Conservation (phyloP, 2,329 filamentous ascomycete genomes). For the Sphaceloma murrayae region DNA sequence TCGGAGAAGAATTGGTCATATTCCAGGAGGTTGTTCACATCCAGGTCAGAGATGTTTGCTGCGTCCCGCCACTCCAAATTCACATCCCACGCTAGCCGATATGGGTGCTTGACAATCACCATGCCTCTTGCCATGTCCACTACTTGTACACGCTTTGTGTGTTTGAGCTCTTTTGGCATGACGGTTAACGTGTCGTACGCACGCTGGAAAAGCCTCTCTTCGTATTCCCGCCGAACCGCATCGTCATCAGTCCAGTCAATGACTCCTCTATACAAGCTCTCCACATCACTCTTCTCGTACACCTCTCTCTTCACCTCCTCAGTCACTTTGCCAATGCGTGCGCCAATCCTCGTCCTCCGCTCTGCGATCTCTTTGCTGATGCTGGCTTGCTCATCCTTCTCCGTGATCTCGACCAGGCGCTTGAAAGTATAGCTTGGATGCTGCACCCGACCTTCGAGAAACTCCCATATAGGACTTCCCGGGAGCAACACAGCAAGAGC, state of each 20-base stretch:
- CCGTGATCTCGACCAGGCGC: constrained; percentile 71
- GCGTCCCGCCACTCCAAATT: constrained; percentile 81
- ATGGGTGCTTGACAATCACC: constrained; percentile 92
- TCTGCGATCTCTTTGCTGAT: constrained; percentile 88
- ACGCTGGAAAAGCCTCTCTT: constrained; percentile 79
- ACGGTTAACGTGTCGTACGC: constrained; percentile 69
- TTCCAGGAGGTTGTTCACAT: constrained; percentile 65
- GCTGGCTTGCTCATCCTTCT: constrained; percentile 75
- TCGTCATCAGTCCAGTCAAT: constrained; percentile 90
- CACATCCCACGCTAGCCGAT: constrained; percentile 81
- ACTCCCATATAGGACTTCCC: constrained; percentile 67
- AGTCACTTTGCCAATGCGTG: constrained; percentile 73
- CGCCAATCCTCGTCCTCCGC: constrained; percentile 76
- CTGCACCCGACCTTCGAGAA: constrained; percentile 73
- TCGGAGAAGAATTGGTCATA: constrained; percentile 80
- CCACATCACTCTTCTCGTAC: constrained; percentile 64
- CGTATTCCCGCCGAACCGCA: constrained; percentile 69
- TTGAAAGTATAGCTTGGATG: constrained; percentile 73
- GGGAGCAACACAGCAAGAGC: constrained; percentile 71
- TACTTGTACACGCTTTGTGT: constrained; percentile 60
- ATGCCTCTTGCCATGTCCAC: constrained; percentile 75
- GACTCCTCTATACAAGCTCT: constrained; percentile 67
- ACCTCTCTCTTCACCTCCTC: constrained; percentile 81
- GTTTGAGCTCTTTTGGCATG: constrained; percentile 58
- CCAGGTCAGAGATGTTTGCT: constrained; percentile 64